A percentile compares a stretch with the other conserved stretches of the same genome.
phyloP scores from a whole-genome alignment of 495 filamentous ascomycete species.

The Hypomontagnella monticulosa region DNA sequence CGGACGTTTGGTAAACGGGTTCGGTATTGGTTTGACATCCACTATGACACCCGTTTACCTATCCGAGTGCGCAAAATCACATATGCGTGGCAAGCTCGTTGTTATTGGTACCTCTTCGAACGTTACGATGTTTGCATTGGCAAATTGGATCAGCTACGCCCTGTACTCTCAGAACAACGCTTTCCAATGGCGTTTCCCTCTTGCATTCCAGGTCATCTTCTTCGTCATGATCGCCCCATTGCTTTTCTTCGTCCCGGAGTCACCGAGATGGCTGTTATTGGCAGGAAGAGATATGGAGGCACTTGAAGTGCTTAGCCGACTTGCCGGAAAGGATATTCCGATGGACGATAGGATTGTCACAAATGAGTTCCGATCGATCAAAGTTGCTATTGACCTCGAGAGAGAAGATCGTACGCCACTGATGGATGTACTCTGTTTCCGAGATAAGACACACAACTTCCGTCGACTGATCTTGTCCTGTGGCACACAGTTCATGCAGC shows the following conservation, averaged over 20 bases:
- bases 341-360: constrained; percentile 27
- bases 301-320: constrained; percentile 45
- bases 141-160: constrained; percentile 55
- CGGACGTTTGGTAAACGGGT: constrained; percentile 70
- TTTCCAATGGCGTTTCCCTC: constrained; percentile 62
- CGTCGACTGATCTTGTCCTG: constrained; percentile 46
- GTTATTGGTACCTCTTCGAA: constrained; percentile 40
- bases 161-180: constrained; percentile 46
- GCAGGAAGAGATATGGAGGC: constrained; percentile 42
- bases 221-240: constrained; percentile 51
- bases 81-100: constrained; percentile 58
- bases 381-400: constrained; percentile 44
- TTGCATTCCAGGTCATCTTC: constrained; percentile 60
- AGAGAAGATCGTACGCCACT: constrained; percentile 41
- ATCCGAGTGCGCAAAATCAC: constrained; percentile 62
- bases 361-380: constrained; percentile 43
- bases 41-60: constrained; percentile 70
- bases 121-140: constrained; percentile 39
- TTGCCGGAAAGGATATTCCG: constrained; percentile 44
- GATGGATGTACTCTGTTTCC: constrained; percentile 43
- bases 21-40: constrained; percentile 69
- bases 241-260: constrained; percentile 49
- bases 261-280: constrained; percentile 48
- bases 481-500: constrained; percentile 48
- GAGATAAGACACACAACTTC: constrained; percentile 48